Percentiles rank a stretch among this genome's conserved stretches.
Evolutionary conservation across 1,139 yeast species (phyloP).

Genomic region (Nadsonia commutata): DNA sequence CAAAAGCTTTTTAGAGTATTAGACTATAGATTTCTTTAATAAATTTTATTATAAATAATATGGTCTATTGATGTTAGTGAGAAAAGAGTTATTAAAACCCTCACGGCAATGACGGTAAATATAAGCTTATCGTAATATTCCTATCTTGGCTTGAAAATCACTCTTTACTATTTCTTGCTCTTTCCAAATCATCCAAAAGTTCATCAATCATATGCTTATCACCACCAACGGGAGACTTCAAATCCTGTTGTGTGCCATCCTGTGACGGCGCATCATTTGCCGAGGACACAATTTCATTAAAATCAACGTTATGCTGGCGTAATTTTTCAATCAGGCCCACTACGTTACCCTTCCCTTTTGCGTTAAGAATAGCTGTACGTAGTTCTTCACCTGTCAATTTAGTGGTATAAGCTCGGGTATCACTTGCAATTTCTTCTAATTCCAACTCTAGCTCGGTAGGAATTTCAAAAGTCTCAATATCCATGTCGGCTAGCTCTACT

Average conservation of each 20-base stretch:
- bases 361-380: constrained; percentile 61
- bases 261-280: no score
- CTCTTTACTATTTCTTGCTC: constrained; percentile 3
- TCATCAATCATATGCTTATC: constrained; percentile 5
- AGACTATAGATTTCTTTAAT: no score
- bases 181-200: constrained; percentile 9
- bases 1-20: background rate
- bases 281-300: background rate
- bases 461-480: no score
- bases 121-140: no score
- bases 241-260: background rate
- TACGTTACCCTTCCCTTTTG: constrained; percentile 63
- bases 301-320: background rate
- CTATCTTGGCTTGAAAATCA: background rate
- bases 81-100: no score
- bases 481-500: no score
- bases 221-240: background rate
- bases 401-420: no score
- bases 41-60: no score
- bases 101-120: no score
- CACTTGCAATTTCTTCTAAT: no score
- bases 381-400: constrained; percentile 49
- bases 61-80: no score
- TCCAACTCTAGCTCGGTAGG: constrained; percentile 1
- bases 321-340: constrained; percentile 56